Base-by-base conservation (phyloP, 805 yeast genomes). In the Wickerhamomyces bisporus region DNA sequence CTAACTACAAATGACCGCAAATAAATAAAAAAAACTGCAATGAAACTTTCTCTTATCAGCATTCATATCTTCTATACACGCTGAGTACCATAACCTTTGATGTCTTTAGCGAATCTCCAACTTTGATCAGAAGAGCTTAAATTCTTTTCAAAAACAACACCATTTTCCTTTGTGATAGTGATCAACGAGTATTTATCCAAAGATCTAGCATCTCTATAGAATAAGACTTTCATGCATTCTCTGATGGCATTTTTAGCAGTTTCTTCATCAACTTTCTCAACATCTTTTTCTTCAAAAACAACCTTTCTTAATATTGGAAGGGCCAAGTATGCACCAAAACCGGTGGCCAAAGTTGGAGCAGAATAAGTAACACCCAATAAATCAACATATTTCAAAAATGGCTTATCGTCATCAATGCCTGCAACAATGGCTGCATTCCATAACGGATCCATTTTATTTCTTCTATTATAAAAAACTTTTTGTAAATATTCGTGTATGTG, bases 371-470 rank as follows among this genome's bases (percentile, higher is more conserved):
- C 96, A 35, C 99, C 99, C 43, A 89, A 73, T 43, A 93, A 68
- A 60, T 93, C 96, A 32, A 88, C 95, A 57, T 86, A 89, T 49
- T 81, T 79, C 55, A 93, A 70, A 52, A 84, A 85, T 32, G 93
- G 87, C 33, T 66, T 71, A 29, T 79, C 79, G 46, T 75, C 78
- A 57, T 84, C 83, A 50, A 83, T 71, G 9, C 99, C 99, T 12
- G 88, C 96, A 36, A 93, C 97, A 40, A 93, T 70, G 27, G 85
- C 66, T 1, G 98, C 83, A 63, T 93, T 93, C 98, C 98, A 93
- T 47, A 88, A 71, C 18, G 99, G 99, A 60, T 93, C 79, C 91
- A 93, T 81, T 63, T 93, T 88, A 37, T 84, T 74, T 64, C 99
- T 77, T 64, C 98, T 81, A 48, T 75, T 69, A 65, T 93, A 93